Conservation (phyloP, 176 grass and related monocot genomes). For the Zizania latifolia region DNA sequence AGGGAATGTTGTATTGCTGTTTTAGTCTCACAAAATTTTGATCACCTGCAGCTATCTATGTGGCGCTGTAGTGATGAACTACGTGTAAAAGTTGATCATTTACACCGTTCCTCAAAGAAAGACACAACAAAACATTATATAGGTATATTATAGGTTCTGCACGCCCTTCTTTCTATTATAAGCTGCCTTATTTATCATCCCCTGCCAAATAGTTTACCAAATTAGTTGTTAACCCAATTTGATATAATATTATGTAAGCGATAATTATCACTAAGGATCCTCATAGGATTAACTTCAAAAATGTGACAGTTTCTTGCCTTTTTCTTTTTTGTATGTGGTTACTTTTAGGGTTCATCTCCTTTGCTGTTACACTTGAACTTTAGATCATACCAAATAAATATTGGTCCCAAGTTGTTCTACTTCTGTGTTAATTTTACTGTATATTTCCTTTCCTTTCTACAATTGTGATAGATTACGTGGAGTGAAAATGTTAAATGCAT, state of each 20-base stretch:
- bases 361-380: background rate
- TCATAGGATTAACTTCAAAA: constrained; percentile 7
- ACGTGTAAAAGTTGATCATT: constrained; percentile 47
- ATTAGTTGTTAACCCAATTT: background rate
- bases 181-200: background rate
- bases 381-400: background rate
- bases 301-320: background rate
- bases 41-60: constrained; percentile 72
- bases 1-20: background rate
- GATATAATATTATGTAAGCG: background rate
- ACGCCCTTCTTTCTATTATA: background rate
- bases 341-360: background rate
- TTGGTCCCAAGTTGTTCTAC: background rate
- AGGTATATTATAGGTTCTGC: constrained; percentile 35
- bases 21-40: constrained; percentile 21
- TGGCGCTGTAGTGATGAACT: constrained; percentile 95
- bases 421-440: background rate
- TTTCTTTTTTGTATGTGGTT: background rate
- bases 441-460: background rate
- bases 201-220: constrained; percentile 2
- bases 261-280: constrained; percentile 2
- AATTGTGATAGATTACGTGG: background rate
- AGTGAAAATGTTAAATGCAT: constrained; percentile 6
- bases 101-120: constrained; percentile 69
- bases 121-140: constrained; percentile 88